phyloP scores from a whole-genome alignment of 352 stramenopile species.

The Phytophthora constricta region DNA sequence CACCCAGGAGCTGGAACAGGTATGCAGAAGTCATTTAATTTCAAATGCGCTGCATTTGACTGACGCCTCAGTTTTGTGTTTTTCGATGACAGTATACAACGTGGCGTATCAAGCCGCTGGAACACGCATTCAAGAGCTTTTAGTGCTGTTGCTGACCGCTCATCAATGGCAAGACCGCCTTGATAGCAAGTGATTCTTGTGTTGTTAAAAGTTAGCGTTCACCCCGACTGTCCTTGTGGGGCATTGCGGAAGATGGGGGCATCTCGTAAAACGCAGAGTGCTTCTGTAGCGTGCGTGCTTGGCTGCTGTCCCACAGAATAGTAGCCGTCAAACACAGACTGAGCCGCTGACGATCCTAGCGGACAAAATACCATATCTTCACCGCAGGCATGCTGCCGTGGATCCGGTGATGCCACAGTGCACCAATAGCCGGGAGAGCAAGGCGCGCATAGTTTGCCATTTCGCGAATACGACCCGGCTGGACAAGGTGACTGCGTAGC shows the following conservation, averaged over 20 bases:
- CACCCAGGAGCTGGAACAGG: constrained; percentile 76
- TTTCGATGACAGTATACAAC: constrained; percentile 63
- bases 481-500: constrained; percentile 54
- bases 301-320: constrained; percentile 48
- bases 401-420: constrained; percentile 42
- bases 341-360: constrained; percentile 48
- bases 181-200: not conserved
- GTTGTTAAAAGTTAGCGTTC: constrained; percentile 42
- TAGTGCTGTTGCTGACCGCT: constrained; percentile 34
- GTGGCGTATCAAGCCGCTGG: constrained; percentile 73
- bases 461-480: constrained; percentile 62
- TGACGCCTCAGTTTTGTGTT: too few relatives aligned
- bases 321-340: constrained; percentile 41
- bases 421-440: constrained; percentile 76
- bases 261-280: constrained; percentile 46
- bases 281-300: constrained; percentile 51
- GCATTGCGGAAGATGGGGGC: constrained; percentile 63
- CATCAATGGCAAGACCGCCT: constrained; percentile 8
- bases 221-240: constrained; percentile 54
- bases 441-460: constrained; percentile 55
- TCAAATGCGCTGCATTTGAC: too few relatives aligned
- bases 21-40: too few relatives aligned
- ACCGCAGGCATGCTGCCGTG: constrained; percentile 60
- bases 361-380: constrained; percentile 55
- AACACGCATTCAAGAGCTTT: constrained; percentile 84